Evolutionary conservation across 331 rosid genomes (phyloP), one percentile per base, ranked within the genome.

Genomic region (Malus hybrid): DNA sequence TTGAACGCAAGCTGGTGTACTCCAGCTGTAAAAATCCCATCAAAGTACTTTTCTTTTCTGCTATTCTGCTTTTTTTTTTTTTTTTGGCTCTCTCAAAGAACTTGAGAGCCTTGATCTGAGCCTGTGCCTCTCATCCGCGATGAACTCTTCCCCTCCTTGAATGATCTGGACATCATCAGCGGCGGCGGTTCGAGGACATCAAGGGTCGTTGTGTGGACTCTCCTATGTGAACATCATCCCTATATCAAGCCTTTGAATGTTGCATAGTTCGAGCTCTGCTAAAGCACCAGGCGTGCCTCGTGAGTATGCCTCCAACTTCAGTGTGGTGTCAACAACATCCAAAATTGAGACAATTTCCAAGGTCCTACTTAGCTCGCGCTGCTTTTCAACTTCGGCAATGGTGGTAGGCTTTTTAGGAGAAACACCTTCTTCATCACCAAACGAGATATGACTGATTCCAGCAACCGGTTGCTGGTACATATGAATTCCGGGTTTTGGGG

Each of bases 401-500:
- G 89, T 70, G 46, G 86, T 58, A 24, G 97, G 96, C 85, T 88
- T 92, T 78, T 87, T 94, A 0, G 96, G 96, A 68, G 97, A 85
- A 75, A 92, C 52, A 61, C 83, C 55, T 22, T 87, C 97, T 71
- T 92, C 97, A 71, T 94, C 99, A 1, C 90, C 88, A 69, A 94
- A 94, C 60, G 99, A 92, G 78, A 94, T 94, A 79, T 94, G 97
- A 78, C 99, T 94, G 69, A 94, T 92, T 74, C 99, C 99, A 11
- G 87, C 86, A 72, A 87, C 34, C 5, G 96, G 76, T 92, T 94
- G 99, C 99, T 94, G 99, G 71, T 94, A 94, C 90, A 92, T 85
- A 33, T 97, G 90, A 56, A 94, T 55, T 81, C 96, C 99, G 0
- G 96, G 89, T 83, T 84, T 85, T 28, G 84, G 76, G 16, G 87